These are phyloP conservation scores for Pochonia chlamydosporia DNA, from an alignment of 2,329 filamentous ascomycete genomes.

Conservation along the genomic window DNA sequence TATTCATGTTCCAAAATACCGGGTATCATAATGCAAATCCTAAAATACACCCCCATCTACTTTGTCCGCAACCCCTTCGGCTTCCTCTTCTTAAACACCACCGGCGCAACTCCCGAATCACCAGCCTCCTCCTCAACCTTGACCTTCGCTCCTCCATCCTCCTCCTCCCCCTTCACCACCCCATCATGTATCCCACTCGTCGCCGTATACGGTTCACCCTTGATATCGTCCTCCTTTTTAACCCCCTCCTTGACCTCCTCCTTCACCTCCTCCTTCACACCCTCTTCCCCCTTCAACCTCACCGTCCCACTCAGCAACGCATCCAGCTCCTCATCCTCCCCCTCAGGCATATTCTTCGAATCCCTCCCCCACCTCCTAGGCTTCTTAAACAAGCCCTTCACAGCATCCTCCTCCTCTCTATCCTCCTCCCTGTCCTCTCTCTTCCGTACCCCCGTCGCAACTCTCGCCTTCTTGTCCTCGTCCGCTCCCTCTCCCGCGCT, in stretches of 20 bases:
- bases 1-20: neutral
- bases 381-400: constrained; percentile 56
- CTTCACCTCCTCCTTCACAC: constrained; percentile 14
- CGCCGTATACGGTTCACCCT: constrained; percentile 30
- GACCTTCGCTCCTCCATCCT: constrained; percentile 14
- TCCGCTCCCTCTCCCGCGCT: constrained; percentile 33
- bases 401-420: constrained; percentile 53
- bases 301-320: constrained; percentile 42
- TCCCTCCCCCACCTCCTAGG: constrained; percentile 49
- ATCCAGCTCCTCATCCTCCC: constrained; percentile 55
- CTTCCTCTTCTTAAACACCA: constrained; percentile 79
- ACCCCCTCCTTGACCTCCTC: constrained; percentile 17
- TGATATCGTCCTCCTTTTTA: constrained; percentile 26
- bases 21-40: constrained; percentile 8
- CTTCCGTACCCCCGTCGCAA: constrained; percentile 54
- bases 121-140: constrained; percentile 35
- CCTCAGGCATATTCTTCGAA: constrained; percentile 40
- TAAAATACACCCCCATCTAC: constrained; percentile 23
- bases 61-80: constrained; percentile 59
- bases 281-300: constrained; percentile 11
- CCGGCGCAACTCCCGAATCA: constrained; percentile 30
- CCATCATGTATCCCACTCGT: constrained; percentile 9
- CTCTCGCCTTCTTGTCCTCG: constrained; percentile 28
- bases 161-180: constrained; percentile 6
- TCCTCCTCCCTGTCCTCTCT: constrained; percentile 54